A percentile compares a stretch with the other conserved stretches of the same genome.
phyloP scores from a whole-genome alignment of 495 filamentous ascomycete genomes.

The Penicillium simplicissimum region DNA sequence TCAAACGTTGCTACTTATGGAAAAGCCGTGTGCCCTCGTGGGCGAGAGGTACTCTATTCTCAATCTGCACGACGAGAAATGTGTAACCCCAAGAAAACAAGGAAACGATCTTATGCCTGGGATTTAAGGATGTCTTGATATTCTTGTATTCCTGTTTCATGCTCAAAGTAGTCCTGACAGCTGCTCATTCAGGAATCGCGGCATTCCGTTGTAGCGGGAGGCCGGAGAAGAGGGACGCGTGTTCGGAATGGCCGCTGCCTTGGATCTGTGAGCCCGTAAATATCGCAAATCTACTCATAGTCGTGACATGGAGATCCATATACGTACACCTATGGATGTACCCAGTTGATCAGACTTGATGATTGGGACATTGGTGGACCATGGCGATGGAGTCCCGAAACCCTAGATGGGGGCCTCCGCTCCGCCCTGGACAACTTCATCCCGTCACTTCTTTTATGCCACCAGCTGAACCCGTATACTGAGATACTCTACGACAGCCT shows the following conservation, averaged over 20 bases:
- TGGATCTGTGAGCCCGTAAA: not conserved
- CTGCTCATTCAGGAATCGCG: slow-evolving; percentile 2
- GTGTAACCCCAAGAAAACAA: not conserved
- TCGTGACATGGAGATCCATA: not conserved
- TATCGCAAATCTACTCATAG: slow-evolving; percentile 1
- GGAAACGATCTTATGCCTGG: no score
- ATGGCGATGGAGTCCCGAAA: no score
- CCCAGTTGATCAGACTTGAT: no score
- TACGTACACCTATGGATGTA: no score
- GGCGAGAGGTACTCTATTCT: not conserved
- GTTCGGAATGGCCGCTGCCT: slow-evolving; percentile 26
- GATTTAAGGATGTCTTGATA: not conserved
- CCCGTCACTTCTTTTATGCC: not conserved
- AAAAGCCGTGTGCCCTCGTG: slow-evolving; percentile 1
- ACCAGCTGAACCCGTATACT: not conserved
- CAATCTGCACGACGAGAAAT: not conserved
- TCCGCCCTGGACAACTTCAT: not conserved
- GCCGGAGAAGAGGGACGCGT: slow-evolving; percentile 28
- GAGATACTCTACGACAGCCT: not conserved
- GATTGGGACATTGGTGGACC: no score
- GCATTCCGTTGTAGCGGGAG: slow-evolving; percentile 19
- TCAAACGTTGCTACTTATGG: slow-evolving; percentile 1
- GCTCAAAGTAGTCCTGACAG: slow-evolving; percentile 15
- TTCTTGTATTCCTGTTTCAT: not conserved
- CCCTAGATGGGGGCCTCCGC: not conserved